These are phyloP conservation scores for Tetradesmus lagerheimii DNA, from an alignment of 139 green algal genomes.

Conservation along the genomic window DNA sequence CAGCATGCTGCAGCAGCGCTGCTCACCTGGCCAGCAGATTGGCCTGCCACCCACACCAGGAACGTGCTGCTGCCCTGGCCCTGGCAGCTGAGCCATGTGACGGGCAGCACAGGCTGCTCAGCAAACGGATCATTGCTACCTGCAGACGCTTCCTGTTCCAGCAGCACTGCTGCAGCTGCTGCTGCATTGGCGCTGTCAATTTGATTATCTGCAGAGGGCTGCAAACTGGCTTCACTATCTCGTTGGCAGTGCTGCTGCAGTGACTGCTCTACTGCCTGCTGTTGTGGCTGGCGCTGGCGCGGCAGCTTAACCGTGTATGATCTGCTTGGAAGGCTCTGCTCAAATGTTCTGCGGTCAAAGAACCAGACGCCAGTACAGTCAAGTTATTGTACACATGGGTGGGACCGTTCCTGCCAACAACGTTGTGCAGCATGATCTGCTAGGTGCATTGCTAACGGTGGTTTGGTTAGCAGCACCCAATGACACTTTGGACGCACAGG, in stretches of 20 bases:
- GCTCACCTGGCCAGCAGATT: constrained; percentile 13
- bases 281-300: too few species aligned
- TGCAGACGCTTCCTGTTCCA: background rate
- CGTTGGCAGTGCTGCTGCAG: background rate
- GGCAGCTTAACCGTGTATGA: constrained; percentile 15
- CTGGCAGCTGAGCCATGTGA: background rate
- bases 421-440: too few species aligned
- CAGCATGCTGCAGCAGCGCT: background rate
- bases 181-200: background rate
- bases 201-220: background rate
- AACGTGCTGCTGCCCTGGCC: background rate
- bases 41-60: constrained; percentile 21
- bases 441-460: too few species aligned
- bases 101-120: constrained; percentile 8
- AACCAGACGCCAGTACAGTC: background rate
- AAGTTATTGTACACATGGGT: background rate
- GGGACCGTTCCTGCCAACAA: too few species aligned
- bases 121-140: background rate
- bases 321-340: background rate
- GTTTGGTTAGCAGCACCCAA: too few species aligned
- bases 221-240: background rate
- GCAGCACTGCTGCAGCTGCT: constrained; percentile 4
- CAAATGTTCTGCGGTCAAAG: background rate
- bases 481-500: too few species aligned
- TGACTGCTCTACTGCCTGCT: too few species aligned